Evolutionary conservation across 305 asterid genomes (phyloP).

Genomic region (Solanum chacoense): DNA sequence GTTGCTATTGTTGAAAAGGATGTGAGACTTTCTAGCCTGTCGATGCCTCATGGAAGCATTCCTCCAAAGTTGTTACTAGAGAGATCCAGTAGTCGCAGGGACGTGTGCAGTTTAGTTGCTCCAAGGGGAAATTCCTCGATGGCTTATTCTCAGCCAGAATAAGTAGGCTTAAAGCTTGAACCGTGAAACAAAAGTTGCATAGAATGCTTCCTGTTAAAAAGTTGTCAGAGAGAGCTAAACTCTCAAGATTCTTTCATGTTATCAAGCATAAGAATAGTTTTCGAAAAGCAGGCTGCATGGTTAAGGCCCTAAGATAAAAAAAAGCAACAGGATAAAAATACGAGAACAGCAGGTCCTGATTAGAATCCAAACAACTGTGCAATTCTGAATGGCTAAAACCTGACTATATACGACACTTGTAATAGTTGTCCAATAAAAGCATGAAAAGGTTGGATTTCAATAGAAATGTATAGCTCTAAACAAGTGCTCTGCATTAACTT

Average conservation of each 20-base stretch:
- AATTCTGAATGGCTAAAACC: neutral
- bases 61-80: slow-evolving; percentile 50
- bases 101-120: slow-evolving; percentile 40
- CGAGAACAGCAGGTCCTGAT: neutral
- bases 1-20: slow-evolving; percentile 63
- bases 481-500: neutral
- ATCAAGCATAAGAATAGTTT: neutral
- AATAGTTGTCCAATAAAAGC: neutral
- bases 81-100: slow-evolving; percentile 53
- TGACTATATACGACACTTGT: neutral
- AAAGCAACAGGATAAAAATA: neutral
- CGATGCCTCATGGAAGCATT: slow-evolving; percentile 32
- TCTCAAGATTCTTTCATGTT: neutral
- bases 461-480: neutral
- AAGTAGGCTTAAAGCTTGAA: slow-evolving; percentile 27
- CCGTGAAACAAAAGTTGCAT: neutral
- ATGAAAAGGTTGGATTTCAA: neutral
- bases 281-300: neutral
- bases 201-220: slow-evolving; percentile 19
- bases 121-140: slow-evolving; percentile 48
- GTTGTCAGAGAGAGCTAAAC: slow-evolving; percentile 33
- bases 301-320: neutral
- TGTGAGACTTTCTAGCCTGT: slow-evolving; percentile 38
- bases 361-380: neutral
- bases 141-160: slow-evolving; percentile 41